Evolutionary conservation across 1,284 basidiomycete genomes (phyloP).

Genomic region (Moesziomyces sp.): DNA sequence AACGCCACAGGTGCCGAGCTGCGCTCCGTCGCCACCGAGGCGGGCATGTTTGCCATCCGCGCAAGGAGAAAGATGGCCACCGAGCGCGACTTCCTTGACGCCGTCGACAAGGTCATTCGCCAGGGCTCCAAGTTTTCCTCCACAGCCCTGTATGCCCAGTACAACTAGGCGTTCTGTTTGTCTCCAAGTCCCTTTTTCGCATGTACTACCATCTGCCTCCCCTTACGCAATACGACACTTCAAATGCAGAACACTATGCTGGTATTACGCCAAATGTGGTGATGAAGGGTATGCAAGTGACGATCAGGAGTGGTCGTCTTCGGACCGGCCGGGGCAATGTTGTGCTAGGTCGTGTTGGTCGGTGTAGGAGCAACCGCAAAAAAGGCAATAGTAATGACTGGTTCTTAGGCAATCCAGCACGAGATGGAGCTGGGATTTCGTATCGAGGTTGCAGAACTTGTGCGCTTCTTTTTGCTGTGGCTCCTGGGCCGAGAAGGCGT

Average conservation of each 20-base stretch:
- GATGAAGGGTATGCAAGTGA: not conserved
- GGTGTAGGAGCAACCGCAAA: conserved; percentile 47
- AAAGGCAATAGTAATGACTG: conserved; percentile 38
- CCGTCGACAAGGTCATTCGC: conserved; percentile 96
- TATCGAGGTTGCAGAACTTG: conserved; percentile 15
- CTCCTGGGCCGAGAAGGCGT: conserved; percentile 12
- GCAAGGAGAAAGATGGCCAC: conserved; percentile 95
- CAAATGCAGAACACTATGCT: too few relatives aligned
- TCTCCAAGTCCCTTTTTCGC: not conserved
- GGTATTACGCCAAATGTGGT: too few relatives aligned
- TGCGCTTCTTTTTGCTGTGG: conserved; percentile 18
- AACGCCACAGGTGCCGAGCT: conserved; percentile 98
- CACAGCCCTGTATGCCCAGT: conserved; percentile 63
- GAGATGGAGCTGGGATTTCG: conserved; percentile 29
- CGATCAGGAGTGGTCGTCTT: conserved; percentile 48
- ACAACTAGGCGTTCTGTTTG: conserved; percentile 24
- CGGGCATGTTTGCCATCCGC: conserved; percentile 99
- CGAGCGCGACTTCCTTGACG: conserved; percentile 96
- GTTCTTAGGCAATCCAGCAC: conserved; percentile 25
- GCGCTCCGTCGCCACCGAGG: conserved; percentile 95
- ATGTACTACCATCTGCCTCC: conserved; percentile 21
- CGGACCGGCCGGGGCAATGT: conserved; percentile 44
- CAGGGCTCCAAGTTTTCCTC: conserved; percentile 95
- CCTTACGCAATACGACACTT: not conserved
- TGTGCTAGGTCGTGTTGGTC: conserved; percentile 9